phyloP scores from a whole-genome alignment of 306 rosid genomes.

The Lupinus albus region DNA sequence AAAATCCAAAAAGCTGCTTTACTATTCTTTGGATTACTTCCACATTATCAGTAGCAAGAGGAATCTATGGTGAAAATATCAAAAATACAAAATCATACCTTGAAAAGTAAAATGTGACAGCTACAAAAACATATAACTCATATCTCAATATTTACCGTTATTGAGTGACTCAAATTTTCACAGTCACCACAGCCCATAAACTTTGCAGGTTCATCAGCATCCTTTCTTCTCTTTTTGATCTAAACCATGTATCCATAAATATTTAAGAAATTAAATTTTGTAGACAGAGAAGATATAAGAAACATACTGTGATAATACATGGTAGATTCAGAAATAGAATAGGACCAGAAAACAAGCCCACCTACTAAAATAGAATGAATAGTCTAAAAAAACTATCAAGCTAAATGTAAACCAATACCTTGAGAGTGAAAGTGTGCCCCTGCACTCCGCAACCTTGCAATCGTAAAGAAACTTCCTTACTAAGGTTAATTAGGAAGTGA shows the following conservation, averaged over 20 bases:
- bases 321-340: slow-evolving; percentile 33
- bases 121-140: slow-evolving; percentile 25
- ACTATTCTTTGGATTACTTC: slow-evolving; percentile 82
- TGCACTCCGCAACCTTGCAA: slow-evolving; percentile 75
- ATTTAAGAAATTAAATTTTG: slow-evolving; percentile 29
- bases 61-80: slow-evolving; percentile 58
- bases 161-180: slow-evolving; percentile 92
- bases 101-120: slow-evolving; percentile 26
- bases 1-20: slow-evolving; percentile 75
- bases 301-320: slow-evolving; percentile 23
- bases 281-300: slow-evolving; percentile 28
- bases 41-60: slow-evolving; percentile 80
- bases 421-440: slow-evolving; percentile 87
- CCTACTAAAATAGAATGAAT: slow-evolving; percentile 38
- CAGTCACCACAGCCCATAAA: slow-evolving; percentile 97
- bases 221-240: slow-evolving; percentile 82
- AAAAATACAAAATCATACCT: slow-evolving; percentile 41
- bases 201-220: slow-evolving; percentile 83
- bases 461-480: slow-evolving; percentile 88
- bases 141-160: slow-evolving; percentile 58
- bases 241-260: slow-evolving; percentile 39
- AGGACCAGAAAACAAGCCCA: slow-evolving; percentile 22
- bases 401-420: slow-evolving; percentile 52
- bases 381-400: slow-evolving; percentile 28
- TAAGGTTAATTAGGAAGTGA: slow-evolving; percentile 69